Evolutionary conservation across 2,329 filamentous ascomycete species (phyloP).

Genomic region (Nothopassalora personata): DNA sequence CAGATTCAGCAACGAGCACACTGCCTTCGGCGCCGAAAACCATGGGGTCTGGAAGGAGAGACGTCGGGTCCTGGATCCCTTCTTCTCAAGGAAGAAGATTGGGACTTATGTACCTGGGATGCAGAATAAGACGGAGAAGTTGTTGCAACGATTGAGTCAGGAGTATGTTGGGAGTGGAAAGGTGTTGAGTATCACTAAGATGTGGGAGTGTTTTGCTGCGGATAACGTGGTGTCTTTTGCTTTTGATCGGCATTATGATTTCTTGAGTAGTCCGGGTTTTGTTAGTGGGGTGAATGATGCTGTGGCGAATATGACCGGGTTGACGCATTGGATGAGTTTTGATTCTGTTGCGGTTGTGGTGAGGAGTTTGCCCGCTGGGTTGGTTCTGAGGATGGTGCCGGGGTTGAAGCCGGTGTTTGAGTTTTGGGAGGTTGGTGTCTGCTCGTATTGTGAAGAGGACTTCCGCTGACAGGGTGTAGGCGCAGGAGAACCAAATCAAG

Average conservation of each 20-base stretch:
- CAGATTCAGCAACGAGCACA: background rate
- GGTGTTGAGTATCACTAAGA: slow-evolving; percentile 4
- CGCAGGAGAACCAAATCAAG: background rate
- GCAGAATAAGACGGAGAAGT: background rate
- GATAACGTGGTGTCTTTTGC: slow-evolving; percentile 9
- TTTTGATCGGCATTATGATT: slow-evolving; percentile 8
- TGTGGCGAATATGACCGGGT: background rate
- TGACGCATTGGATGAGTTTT: background rate
- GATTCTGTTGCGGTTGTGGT: background rate
- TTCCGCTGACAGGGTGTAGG: background rate
- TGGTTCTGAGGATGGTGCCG: background rate
- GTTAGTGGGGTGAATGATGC: slow-evolving; percentile 6
- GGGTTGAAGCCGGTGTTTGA: background rate
- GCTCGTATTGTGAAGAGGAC: background rate
- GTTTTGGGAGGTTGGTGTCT: background rate
- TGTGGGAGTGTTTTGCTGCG: slow-evolving; percentile 12
- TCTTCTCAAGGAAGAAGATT: slow-evolving; percentile 12
- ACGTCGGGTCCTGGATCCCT: slow-evolving; percentile 5
- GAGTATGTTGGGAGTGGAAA: slow-evolving; percentile 2
- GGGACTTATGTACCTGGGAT: background rate
- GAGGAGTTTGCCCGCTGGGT: background rate
- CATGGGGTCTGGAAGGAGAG: slow-evolving; percentile 9
- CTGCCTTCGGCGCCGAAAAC: slow-evolving; percentile 6
- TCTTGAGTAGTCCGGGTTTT: slow-evolving; percentile 6
- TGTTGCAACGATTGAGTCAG: background rate